Evolutionary conservation across 2,329 filamentous ascomycete genomes (phyloP).

Genomic region (Phialophora chinensis): DNA sequence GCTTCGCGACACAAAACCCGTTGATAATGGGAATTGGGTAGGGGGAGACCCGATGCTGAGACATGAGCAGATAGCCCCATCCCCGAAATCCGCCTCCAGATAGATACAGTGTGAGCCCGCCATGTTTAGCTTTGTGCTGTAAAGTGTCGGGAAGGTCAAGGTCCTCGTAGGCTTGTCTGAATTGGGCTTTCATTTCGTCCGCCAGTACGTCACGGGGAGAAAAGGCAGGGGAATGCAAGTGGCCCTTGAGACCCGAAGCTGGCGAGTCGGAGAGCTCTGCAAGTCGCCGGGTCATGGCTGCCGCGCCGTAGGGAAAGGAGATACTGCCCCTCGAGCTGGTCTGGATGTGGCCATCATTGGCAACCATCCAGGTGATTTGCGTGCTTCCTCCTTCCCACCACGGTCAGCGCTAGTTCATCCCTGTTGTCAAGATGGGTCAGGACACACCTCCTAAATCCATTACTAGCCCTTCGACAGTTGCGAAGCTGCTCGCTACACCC

Average conservation of each 20-base stretch:
- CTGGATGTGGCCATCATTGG: conserved; percentile 55
- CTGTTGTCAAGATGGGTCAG: background rate
- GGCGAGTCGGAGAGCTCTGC: conserved; percentile 45
- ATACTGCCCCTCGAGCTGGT: conserved; percentile 63
- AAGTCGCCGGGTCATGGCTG: conserved; percentile 66
- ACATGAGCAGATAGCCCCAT: conserved; percentile 89
- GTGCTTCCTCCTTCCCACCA: conserved; percentile 46
- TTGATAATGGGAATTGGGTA: conserved; percentile 87
- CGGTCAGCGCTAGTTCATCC: background rate
- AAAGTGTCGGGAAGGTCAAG: conserved; percentile 64
- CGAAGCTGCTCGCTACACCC: conserved; percentile 78
- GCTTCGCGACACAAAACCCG: conserved; percentile 79
- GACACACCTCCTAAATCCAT: conserved; percentile 73
- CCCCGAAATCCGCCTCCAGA: conserved; percentile 90
- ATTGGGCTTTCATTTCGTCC: conserved; percentile 58
- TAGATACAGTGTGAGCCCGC: conserved; percentile 75
- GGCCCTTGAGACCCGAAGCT: background rate
- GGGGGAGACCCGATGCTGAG: conserved; percentile 71
- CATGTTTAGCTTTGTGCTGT: conserved; percentile 50
- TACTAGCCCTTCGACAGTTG: conserved; percentile 74
- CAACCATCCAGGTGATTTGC: conserved; percentile 71
- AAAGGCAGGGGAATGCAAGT: conserved; percentile 27
- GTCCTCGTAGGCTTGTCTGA: conserved; percentile 64
- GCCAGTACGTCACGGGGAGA: conserved; percentile 49
- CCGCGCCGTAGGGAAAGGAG: conserved; percentile 73